Evolutionary conservation across 2,329 filamentous ascomycete genomes (phyloP).

Genomic region (Microsporum canis): DNA sequence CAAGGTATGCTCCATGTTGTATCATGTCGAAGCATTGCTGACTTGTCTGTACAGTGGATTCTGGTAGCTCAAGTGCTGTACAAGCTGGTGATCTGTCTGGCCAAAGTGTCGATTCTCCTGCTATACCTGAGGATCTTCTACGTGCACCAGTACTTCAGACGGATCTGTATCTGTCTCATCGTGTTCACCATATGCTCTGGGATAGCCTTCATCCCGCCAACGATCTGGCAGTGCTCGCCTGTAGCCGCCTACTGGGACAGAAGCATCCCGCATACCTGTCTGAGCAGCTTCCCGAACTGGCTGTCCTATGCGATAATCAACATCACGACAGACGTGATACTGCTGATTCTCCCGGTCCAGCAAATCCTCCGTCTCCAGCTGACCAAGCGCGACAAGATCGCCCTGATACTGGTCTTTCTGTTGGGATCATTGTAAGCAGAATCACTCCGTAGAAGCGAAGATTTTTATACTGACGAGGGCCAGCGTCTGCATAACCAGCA

Average conservation of each 20-base stretch:
- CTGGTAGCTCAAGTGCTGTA: constrained; percentile 8
- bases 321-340: constrained; percentile 11
- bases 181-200: constrained; percentile 5
- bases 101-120: constrained; percentile 12
- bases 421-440: constrained; percentile 12
- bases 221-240: constrained; percentile 12
- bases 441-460: neutral
- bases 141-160: constrained; percentile 10
- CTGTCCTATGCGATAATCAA: constrained; percentile 11
- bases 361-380: constrained; percentile 10
- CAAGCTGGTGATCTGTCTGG: constrained; percentile 9
- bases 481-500: constrained; percentile 33
- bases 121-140: constrained; percentile 13
- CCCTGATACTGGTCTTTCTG: constrained; percentile 10
- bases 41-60: constrained; percentile 6
- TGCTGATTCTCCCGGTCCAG: constrained; percentile 11
- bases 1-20: constrained; percentile 6
- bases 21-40: neutral
- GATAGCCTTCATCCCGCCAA: constrained; percentile 10
- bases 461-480: neutral
- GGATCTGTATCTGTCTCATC: constrained; percentile 10
- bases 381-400: constrained; percentile 10
- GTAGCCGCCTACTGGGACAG: constrained; percentile 10
- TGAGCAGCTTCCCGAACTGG: constrained; percentile 7
- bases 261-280: constrained; percentile 7